Conservation (phyloP, 2,329 filamentous ascomycete genomes). For the Exophiala viscosa region DNA sequence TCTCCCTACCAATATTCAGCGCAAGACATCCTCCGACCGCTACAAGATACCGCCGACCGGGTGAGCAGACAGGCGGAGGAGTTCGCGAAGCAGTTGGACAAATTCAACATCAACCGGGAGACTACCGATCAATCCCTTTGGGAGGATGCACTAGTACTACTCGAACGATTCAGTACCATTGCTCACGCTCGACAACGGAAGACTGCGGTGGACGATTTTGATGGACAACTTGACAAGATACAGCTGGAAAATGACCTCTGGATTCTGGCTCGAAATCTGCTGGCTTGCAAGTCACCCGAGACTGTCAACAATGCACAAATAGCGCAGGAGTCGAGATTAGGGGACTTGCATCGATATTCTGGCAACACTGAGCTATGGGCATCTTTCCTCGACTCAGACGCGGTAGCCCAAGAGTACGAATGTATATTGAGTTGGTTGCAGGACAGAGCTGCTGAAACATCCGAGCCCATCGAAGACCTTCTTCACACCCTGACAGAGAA, state of each 20-base stretch:
- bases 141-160: slow-evolving; percentile 64
- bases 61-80: slow-evolving; percentile 79
- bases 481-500: slow-evolving; percentile 71
- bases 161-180: slow-evolving; percentile 60
- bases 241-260: slow-evolving; percentile 86
- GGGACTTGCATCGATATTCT: slow-evolving; percentile 53
- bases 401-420: slow-evolving; percentile 71
- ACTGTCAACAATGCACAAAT: slow-evolving; percentile 38
- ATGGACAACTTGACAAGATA: slow-evolving; percentile 57
- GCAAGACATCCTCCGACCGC: slow-evolving; percentile 53
- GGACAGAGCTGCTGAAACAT: slow-evolving; percentile 67
- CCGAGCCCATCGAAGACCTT: slow-evolving; percentile 68
- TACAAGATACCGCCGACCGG: slow-evolving; percentile 63
- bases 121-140: slow-evolving; percentile 40
- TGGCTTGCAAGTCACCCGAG: slow-evolving; percentile 63
- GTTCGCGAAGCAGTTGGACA: slow-evolving; percentile 79
- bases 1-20: slow-evolving; percentile 31
- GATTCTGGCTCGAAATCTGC: slow-evolving; percentile 61
- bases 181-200: slow-evolving; percentile 43
- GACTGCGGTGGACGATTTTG: slow-evolving; percentile 26
- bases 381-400: slow-evolving; percentile 70
- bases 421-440: slow-evolving; percentile 76
- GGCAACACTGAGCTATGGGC: slow-evolving; percentile 63
- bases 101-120: slow-evolving; percentile 53
- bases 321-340: slow-evolving; percentile 39